Evolutionary conservation across 2,329 filamentous ascomycete species (phyloP).

Genomic region (Dothistroma septosporum): DNA sequence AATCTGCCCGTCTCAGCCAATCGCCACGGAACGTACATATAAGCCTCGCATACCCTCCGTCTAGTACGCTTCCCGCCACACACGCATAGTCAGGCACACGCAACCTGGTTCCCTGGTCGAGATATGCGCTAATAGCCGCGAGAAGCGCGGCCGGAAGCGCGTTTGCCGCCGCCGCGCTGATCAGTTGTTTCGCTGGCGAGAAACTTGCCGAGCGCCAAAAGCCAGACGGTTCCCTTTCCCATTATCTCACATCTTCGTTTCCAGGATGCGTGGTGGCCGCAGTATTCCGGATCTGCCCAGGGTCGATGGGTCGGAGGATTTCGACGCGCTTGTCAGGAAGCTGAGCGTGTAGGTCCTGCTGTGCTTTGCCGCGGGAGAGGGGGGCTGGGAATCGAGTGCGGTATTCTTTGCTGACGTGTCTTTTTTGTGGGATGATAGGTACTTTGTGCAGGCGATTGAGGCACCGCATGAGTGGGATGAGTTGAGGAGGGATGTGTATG

Average conservation of each 20-base stretch:
- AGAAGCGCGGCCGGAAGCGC: not conserved
- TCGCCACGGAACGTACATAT: not conserved
- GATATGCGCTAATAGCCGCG: not conserved
- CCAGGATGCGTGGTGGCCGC: constrained; percentile 6
- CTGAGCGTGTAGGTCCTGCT: constrained; percentile 54
- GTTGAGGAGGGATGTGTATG: constrained; percentile 62
- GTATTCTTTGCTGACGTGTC: constrained; percentile 11
- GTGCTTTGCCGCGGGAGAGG: constrained; percentile 5
- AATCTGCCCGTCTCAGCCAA: not conserved
- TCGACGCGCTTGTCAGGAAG: constrained; percentile 63
- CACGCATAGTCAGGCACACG: not conserved
- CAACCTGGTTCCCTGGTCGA: not conserved
- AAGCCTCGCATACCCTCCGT: not conserved
- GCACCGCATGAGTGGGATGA: constrained; percentile 70
- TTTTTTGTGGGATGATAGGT: constrained; percentile 47
- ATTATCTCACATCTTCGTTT: not conserved
- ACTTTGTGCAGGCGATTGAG: constrained; percentile 59
- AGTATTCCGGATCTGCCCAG: constrained; percentile 25
- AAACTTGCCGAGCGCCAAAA: constrained; percentile 3
- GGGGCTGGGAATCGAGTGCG: not conserved
- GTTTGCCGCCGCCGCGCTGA: not conserved
- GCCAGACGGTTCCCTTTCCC: not conserved
- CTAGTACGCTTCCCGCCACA: not conserved
- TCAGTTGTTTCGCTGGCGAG: not conserved
- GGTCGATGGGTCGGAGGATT: constrained; percentile 56